Evolutionary conservation across 1,139 yeast genomes (phyloP), one percentile per base, ranked within the genome.

Genomic region (Scheffersomyces illinoinensis): DNA sequence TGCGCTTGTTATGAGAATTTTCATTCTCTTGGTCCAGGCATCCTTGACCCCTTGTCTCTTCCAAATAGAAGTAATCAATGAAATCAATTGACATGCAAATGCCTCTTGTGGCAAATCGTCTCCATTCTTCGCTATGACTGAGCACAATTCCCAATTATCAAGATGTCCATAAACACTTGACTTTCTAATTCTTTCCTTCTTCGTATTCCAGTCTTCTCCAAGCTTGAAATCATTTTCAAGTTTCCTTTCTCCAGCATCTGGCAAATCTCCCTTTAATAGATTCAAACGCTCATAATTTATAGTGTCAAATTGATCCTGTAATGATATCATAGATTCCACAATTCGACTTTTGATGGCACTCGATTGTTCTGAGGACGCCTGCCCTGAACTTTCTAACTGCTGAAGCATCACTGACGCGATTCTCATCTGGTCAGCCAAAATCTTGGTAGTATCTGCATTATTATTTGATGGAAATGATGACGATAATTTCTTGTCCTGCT

Each of bases 41-140:
- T 84, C 86, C 5, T 89, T 85, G 5, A 57, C 54, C 1, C 81
- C 78, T 33, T 85, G 84, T 47, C 79, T 83, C 56, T 85, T 84
- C 98, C 98, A 95, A 54, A 92, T 87, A 57, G 85, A 86, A 0
- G 96, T 89, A 74, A 93, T 91, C 53, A 97, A 88, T 58, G 90
- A 88, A 54, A 95, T 93, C 49, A 95, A 73, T 70, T 95, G 99
- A 65, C 98, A 93, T 0, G 99, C 99, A 79, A 95, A 93, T 0
- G 99, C 98, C 71, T 95, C 99, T 71, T 95, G 99, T 21, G 97
- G 91, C 56, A 95, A 74, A 72, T 95, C 99, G 68, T 91, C 95
- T 43, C 99, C 99, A 55, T 97, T 93, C 69, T 95, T 95, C 8
- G 95, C 97, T 70, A 95, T 95, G 3, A 93, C 98, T 0, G 98